Evolutionary conservation across 768 basidiomycete species (phyloP).

Genomic region (Stropharia rugosoannulata): DNA sequence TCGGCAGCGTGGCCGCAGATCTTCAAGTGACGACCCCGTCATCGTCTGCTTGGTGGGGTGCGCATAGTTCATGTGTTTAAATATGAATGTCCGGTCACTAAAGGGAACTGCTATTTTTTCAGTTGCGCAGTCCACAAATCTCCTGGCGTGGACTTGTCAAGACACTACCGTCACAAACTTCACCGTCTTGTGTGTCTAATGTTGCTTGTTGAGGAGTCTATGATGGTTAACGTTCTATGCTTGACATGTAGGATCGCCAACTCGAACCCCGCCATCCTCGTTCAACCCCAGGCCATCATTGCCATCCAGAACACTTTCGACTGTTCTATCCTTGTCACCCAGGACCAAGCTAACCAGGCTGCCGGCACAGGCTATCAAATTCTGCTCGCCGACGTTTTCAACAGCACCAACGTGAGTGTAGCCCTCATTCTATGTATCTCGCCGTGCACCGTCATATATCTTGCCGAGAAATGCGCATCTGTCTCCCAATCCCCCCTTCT

Average conservation of each 20-base stretch:
- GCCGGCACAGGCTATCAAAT: conserved; percentile 48
- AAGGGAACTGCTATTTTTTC: not conserved
- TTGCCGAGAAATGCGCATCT: no score
- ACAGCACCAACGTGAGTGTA: conserved; percentile 49
- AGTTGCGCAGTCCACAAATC: conserved; percentile 61
- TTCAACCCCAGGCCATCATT: conserved; percentile 44
- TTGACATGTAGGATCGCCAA: conserved; percentile 6
- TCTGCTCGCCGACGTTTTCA: conserved; percentile 46
- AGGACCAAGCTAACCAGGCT: conserved; percentile 41
- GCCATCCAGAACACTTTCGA: conserved; percentile 53
- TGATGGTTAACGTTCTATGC: not conserved
- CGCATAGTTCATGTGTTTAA: conserved; percentile 19
- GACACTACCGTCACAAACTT: conserved; percentile 36
- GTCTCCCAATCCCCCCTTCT: no score
- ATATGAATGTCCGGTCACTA: not conserved
- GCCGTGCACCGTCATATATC: no score
- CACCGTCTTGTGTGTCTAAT: conserved; percentile 49
- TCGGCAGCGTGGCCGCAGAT: conserved; percentile 33
- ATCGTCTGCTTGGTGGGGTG: conserved; percentile 60
- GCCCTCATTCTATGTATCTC: not conserved
- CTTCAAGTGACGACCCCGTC: conserved; percentile 47
- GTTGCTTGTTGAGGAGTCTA: not conserved
- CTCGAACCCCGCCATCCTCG: conserved; percentile 33
- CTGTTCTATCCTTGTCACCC: conserved; percentile 54
- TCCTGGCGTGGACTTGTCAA: conserved; percentile 58